Evolutionary conservation across 768 basidiomycete genomes (phyloP), one percentile per base, ranked within the genome.

Genomic region (Naganishia onofrii): DNA sequence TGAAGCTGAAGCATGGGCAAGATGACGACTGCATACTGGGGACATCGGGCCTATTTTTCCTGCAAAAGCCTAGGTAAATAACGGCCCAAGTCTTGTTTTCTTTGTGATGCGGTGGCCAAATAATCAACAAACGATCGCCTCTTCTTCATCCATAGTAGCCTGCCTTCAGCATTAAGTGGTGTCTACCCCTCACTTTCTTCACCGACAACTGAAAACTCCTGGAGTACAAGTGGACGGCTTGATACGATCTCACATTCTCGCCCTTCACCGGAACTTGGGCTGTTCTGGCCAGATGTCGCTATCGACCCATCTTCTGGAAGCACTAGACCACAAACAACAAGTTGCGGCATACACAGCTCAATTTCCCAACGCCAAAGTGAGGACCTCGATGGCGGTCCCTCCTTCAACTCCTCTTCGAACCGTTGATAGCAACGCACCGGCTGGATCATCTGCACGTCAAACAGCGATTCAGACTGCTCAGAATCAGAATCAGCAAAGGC

Each of bases 221-320:
- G 4, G 21, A 7, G n/a, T 1, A 12, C 12, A 51, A 23, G 12
- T 12, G 23, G 19, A n/a, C 48, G 48, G 3, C 48, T 51, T 13
- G 19, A 26, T 5, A 36, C 12, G 4, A 23, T 7, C n/a, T 23
- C 4, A n/a, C 15, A 8, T 17, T 51, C 48, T n/a, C 23, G 7
- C 36, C 36, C 48, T 21, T 51, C 48, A 51, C 19, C n/a, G 21
- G 23, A 51, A n/a, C n/a, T 12, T 7, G n/a, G 21, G 4, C 48
- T 12, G 23, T 3, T n/a, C 48, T 51, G 48, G 48, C 23, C 48
- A 51, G 48, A 78, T 78, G 77, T 71, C 69, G 63, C 74, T 77
- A 31, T 76, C 78, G 9, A 64, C 70, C 29, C 77, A 74, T 65
- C 73, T 80, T 17, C 44, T 80, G 38, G 74, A 77, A 38, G 51